phyloP scores from a whole-genome alignment of 2,329 filamentous ascomycete genomes.

The Ploettnerulaceae sp. region DNA sequence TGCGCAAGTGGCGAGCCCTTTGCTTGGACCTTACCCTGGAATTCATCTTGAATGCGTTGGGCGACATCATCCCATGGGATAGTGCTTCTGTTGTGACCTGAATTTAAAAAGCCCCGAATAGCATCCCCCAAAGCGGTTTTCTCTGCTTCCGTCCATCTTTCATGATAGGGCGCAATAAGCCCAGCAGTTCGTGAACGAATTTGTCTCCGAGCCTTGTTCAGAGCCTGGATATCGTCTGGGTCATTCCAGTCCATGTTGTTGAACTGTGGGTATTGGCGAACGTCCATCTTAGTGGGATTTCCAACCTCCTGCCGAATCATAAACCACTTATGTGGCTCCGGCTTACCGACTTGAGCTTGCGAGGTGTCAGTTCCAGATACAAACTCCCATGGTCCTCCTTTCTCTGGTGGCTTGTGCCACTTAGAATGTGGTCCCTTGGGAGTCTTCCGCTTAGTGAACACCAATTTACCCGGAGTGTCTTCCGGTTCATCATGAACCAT shows the following conservation, averaged over 20 bases:
- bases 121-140: constrained; percentile 2
- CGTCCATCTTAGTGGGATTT: background rate
- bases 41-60: background rate
- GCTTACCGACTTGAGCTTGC: background rate
- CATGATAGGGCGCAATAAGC: background rate
- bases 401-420: background rate
- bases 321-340: constrained; percentile 17
- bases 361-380: constrained; percentile 5
- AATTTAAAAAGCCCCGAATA: background rate
- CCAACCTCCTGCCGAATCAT: constrained; percentile 5
- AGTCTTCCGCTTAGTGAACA: too few relatives aligned
- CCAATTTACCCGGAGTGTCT: too few relatives aligned
- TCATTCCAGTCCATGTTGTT: constrained; percentile 14
- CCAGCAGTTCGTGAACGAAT: constrained; percentile 1
- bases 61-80: constrained; percentile 9
- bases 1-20: constrained; percentile 3
- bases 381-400: constrained; percentile 13
- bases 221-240: background rate
- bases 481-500: too few relatives aligned
- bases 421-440: background rate
- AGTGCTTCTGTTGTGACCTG: background rate
- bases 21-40: background rate
- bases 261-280: constrained; percentile 10
- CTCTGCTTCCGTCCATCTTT: constrained; percentile 9
- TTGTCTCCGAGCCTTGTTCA: constrained; percentile 12